Evolutionary conservation across 371 early-diverging fungal genomes (phyloP).

Genomic region (Syncephalastrum contaminatum): DNA sequence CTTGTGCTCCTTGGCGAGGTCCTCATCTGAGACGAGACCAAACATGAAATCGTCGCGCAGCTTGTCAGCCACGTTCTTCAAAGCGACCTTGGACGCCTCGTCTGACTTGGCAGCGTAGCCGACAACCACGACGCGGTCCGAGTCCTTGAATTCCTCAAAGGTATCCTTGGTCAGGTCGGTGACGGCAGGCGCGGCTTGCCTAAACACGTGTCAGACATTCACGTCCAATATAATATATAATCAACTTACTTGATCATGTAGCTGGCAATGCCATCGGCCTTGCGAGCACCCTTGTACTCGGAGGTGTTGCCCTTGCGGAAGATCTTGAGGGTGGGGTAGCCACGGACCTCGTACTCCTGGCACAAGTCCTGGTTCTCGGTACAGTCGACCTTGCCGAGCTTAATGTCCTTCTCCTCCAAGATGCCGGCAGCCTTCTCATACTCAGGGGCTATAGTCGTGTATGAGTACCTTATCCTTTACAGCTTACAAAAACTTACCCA

Average conservation of each 20-base stretch:
- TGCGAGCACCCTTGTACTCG: slow-evolving; percentile 85
- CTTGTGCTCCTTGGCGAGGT: slow-evolving; percentile 42
- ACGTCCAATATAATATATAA: background rate
- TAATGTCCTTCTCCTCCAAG: slow-evolving; percentile 69
- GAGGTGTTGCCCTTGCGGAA: slow-evolving; percentile 68
- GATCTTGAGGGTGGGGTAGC: slow-evolving; percentile 95
- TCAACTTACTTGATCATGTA: slow-evolving; percentile 85
- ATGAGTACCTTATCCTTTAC: background rate
- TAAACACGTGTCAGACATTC: slow-evolving; percentile 14
- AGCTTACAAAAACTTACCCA: slow-evolving; percentile 43
- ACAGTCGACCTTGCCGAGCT: slow-evolving; percentile 95
- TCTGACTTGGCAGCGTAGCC: slow-evolving; percentile 68
- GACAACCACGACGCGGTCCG: slow-evolving; percentile 87
- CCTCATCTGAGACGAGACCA: slow-evolving; percentile 69
- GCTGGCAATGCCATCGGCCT: slow-evolving; percentile 78
- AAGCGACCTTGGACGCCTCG: slow-evolving; percentile 57
- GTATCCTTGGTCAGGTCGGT: slow-evolving; percentile 62
- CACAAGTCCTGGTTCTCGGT: slow-evolving; percentile 83
- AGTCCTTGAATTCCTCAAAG: slow-evolving; percentile 70
- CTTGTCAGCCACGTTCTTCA: slow-evolving; percentile 68
- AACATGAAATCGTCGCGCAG: slow-evolving; percentile 85
- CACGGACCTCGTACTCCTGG: slow-evolving; percentile 75
- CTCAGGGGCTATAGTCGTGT: slow-evolving; percentile 70
- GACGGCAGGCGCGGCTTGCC: slow-evolving; percentile 79
- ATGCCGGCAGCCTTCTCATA: slow-evolving; percentile 86